Percentiles rank a stretch among this genome's conserved stretches.
Evolutionary conservation across 805 yeast species (phyloP).

Genomic region (Hemisphaericaspora nanyangensis): DNA sequence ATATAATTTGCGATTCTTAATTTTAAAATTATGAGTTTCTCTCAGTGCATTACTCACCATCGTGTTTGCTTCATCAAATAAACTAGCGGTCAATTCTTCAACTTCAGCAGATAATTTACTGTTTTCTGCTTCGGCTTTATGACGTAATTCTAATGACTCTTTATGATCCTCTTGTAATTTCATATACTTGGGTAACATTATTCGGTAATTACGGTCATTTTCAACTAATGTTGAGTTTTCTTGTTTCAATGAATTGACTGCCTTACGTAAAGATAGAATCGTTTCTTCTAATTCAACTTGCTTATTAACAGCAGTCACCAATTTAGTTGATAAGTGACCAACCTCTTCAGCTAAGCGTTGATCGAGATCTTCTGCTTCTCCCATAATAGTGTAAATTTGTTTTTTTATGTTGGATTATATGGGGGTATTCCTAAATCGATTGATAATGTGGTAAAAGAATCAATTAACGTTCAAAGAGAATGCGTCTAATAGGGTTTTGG

Average conservation of each 20-base stretch:
- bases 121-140: constrained; percentile 56
- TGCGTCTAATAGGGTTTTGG: too few relatives aligned
- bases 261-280: constrained; percentile 36
- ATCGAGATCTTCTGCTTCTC: constrained; percentile 18
- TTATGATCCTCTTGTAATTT: constrained; percentile 23
- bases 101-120: constrained; percentile 65
- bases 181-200: constrained; percentile 26
- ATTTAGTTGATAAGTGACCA: constrained; percentile 52
- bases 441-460: too few relatives aligned
- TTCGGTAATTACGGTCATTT: constrained; percentile 20
- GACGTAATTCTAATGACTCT: constrained; percentile 26
- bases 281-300: constrained; percentile 54
- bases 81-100: constrained; percentile 71
- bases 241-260: constrained; percentile 24
- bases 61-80: constrained; percentile 79
- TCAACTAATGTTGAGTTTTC: constrained; percentile 18
- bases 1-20: constrained; percentile 52
- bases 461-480: too few relatives aligned
- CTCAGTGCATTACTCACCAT: constrained; percentile 80
- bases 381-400: too few relatives aligned
- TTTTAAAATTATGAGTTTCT: constrained; percentile 56
- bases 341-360: constrained; percentile 52
- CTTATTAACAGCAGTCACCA: constrained; percentile 57
- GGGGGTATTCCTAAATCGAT: too few relatives aligned
- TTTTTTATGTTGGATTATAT: too few relatives aligned